Percentiles rank a stretch among this genome's conserved stretches.
These are phyloP conservation scores for Trametes cingulata DNA, from an alignment of 768 basidiomycete genomes.

Conservation along the genomic window DNA sequence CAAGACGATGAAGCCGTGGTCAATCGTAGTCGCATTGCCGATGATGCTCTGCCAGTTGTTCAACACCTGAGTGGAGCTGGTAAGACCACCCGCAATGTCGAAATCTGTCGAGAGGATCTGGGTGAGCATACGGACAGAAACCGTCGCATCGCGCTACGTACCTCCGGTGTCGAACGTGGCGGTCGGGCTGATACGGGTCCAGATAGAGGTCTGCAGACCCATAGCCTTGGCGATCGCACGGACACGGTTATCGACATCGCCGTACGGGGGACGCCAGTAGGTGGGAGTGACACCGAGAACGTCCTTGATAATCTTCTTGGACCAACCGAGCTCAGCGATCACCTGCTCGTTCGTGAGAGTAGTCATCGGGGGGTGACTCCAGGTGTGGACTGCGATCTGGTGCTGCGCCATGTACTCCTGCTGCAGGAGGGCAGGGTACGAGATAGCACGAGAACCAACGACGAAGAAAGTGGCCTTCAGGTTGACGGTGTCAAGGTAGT, in stretches of 20 bases:
- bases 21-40: constrained; percentile 52
- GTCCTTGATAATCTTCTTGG: constrained; percentile 82
- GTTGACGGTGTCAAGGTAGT: constrained; percentile 61
- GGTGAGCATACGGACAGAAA: neutral
- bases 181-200: constrained; percentile 65
- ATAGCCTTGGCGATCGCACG: constrained; percentile 81
- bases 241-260: constrained; percentile 84
- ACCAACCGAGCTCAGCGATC: constrained; percentile 89
- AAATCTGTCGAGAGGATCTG: constrained; percentile 53
- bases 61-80: constrained; percentile 58
- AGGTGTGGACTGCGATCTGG: constrained; percentile 72
- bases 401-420: constrained; percentile 76
- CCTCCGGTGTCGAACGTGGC: constrained; percentile 75
- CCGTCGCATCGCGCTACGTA: constrained; percentile 26
- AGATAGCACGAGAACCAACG: constrained; percentile 79
- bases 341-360: constrained; percentile 76
- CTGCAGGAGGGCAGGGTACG: constrained; percentile 68
- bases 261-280: constrained; percentile 80
- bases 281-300: constrained; percentile 76
- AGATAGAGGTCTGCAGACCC: constrained; percentile 82
- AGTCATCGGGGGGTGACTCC: constrained; percentile 76
- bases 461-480: constrained; percentile 87
- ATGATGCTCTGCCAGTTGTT: constrained; percentile 77
- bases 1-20: constrained; percentile 85
- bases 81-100: constrained; percentile 69